Conservation (phyloP, 192 early-diverging fungal species). For the Mortierella antarctica region DNA sequence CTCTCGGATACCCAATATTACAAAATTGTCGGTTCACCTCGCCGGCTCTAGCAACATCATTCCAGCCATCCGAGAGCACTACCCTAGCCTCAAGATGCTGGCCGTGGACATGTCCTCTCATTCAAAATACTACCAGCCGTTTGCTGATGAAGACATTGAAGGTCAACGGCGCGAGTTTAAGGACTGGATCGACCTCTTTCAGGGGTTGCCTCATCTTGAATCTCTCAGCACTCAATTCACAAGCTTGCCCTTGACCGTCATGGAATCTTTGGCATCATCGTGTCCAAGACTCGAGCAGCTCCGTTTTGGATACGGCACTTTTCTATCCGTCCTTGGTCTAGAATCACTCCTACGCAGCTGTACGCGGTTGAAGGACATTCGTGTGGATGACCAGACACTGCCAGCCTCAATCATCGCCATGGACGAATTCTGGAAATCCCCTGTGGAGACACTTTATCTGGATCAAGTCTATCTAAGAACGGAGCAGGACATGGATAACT, state of each 20-base stretch:
- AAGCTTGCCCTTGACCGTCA: background rate
- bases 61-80: background rate
- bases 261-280: background rate
- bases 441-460: background rate
- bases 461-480: background rate
- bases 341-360: background rate
- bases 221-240: background rate
- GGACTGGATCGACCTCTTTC: slow-evolving; percentile 5
- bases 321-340: background rate
- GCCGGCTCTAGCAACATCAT: background rate
- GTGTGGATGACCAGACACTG: no score
- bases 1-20: background rate
- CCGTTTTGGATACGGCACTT: background rate
- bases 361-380: no score
- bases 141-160: background rate
- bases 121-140: background rate
- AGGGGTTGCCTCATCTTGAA: slow-evolving; percentile 1
- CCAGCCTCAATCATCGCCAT: no score
- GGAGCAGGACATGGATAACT: slow-evolving; percentile 4
- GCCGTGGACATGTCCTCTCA: background rate
- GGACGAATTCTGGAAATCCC: slow-evolving; percentile 4
- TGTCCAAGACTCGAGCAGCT: background rate
- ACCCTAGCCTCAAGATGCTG: slow-evolving; percentile 2
- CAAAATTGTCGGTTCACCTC: background rate
- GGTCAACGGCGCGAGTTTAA: background rate